These are phyloP conservation scores for Hyphopichia pseudoburtonii DNA, from an alignment of 1,139 yeast genomes.

Conservation along the genomic window DNA sequence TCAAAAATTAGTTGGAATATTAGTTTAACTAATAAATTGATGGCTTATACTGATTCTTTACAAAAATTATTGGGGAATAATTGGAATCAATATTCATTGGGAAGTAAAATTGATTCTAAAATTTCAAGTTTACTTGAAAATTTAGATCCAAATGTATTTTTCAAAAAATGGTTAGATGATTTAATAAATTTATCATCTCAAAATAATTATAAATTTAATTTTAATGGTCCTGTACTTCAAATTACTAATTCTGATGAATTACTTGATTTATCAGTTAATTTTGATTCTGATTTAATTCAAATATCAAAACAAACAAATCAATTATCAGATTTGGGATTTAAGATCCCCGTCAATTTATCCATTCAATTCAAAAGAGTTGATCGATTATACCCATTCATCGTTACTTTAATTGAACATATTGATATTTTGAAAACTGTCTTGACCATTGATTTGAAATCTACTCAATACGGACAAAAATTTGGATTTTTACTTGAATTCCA, in stretches of 20 bases:
- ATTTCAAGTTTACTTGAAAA: constrained; percentile 44
- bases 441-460: constrained; percentile 14
- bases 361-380: constrained; percentile 44
- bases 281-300: constrained; percentile 46
- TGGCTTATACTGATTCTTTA: constrained; percentile 21
- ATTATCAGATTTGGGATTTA: constrained; percentile 52
- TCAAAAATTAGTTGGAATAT: constrained; percentile 20
- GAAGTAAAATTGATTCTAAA: constrained; percentile 58
- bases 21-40: constrained; percentile 20
- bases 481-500: constrained; percentile 44
- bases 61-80: constrained; percentile 56
- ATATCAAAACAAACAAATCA: constrained; percentile 55
- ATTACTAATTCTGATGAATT: constrained; percentile 14
- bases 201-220: constrained; percentile 12
- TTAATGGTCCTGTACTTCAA: constrained; percentile 40
- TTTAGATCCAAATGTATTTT: constrained; percentile 43
- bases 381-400: constrained; percentile 58
- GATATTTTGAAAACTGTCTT: constrained; percentile 28
- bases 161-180: constrained; percentile 48
- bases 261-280: constrained; percentile 41
- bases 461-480: constrained; percentile 34
- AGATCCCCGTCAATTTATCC: constrained; percentile 47
- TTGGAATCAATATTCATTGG: constrained; percentile 77
- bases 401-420: constrained; percentile 49
- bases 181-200: constrained; percentile 7